Evolutionary conservation across 257 asterid species (phyloP).

Genomic region (Phtheirospermum japonicum): DNA sequence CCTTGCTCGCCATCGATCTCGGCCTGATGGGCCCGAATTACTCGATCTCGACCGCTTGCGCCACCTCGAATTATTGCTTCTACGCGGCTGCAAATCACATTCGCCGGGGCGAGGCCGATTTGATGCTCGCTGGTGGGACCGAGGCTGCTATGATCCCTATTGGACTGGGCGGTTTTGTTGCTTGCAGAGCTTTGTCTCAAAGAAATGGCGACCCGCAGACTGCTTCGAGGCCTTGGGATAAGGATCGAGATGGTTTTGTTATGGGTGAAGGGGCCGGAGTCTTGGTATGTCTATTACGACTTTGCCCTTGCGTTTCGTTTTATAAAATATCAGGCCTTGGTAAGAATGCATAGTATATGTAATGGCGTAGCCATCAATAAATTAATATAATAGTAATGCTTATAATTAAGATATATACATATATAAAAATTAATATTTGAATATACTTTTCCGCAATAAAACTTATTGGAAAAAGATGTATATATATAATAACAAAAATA

Average conservation of each 20-base stretch:
- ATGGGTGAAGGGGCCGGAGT: slow-evolving; percentile 97
- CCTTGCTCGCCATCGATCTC: slow-evolving; percentile 86
- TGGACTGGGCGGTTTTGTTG: slow-evolving; percentile 95
- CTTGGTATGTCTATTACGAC: slow-evolving; percentile 48
- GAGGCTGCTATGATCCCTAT: slow-evolving; percentile 94
- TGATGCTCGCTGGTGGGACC: slow-evolving; percentile 91
- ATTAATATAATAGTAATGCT: too few species aligned
- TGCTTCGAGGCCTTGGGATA: slow-evolving; percentile 93
- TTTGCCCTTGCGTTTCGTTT: neutral
- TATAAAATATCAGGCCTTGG: neutral
- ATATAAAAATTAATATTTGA: too few species aligned
- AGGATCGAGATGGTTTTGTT: slow-evolving; percentile 86
- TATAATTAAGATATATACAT: too few species aligned
- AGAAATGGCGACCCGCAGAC: slow-evolving; percentile 87
- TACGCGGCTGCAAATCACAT: slow-evolving; percentile 96
- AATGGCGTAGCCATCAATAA: too few species aligned
- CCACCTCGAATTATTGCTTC: slow-evolving; percentile 91
- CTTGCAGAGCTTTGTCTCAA: slow-evolving; percentile 92
- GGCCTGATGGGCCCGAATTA: slow-evolving; percentile 96
- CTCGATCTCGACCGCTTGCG: slow-evolving; percentile 95
- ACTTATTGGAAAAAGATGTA: too few species aligned
- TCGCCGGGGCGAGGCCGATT: slow-evolving; percentile 94
- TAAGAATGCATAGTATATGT: neutral
- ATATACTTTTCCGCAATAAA: too few species aligned
- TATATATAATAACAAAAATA: too few species aligned